A percentile compares a stretch with the other conserved stretches of the same genome.
Evolutionary conservation across 495 filamentous ascomycete genomes (phyloP).

Genomic region (Aspergillus steynii): DNA sequence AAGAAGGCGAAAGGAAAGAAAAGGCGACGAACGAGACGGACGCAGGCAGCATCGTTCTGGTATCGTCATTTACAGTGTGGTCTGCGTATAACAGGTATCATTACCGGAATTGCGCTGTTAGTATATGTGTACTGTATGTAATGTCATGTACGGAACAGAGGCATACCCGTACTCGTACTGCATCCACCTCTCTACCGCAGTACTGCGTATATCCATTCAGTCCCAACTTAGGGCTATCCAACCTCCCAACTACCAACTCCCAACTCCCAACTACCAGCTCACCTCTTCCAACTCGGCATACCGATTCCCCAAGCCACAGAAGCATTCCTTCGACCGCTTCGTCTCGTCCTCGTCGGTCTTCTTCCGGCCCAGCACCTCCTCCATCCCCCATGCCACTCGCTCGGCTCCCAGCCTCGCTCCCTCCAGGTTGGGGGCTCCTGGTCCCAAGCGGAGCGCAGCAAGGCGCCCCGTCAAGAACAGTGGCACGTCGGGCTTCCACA

Average conservation of each 20-base stretch:
- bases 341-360: slow-evolving; percentile 6
- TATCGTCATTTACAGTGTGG: background rate
- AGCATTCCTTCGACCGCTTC: slow-evolving; percentile 22
- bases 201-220: background rate
- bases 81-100: background rate
- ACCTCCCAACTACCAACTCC: slow-evolving; percentile 4
- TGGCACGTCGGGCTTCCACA: slow-evolving; percentile 61
- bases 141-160: background rate
- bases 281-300: slow-evolving; percentile 22
- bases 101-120: background rate
- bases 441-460: slow-evolving; percentile 58
- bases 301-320: slow-evolving; percentile 33
- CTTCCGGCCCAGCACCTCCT: slow-evolving; percentile 44
- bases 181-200: background rate
- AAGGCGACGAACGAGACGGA: background rate
- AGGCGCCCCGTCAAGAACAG: slow-evolving; percentile 62
- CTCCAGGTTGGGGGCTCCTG: slow-evolving; percentile 61
- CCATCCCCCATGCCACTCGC: slow-evolving; percentile 59
- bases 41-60: slow-evolving; percentile 1
- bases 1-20: background rate
- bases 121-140: background rate
- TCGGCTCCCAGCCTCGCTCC: slow-evolving; percentile 64
- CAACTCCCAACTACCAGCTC: slow-evolving; percentile 13
- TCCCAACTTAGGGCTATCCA: background rate
- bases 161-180: background rate